These are phyloP conservation scores for Haemoproteus tartakovskyi DNA, from an alignment of 169 alveolate species.

Conservation along the genomic window DNA sequence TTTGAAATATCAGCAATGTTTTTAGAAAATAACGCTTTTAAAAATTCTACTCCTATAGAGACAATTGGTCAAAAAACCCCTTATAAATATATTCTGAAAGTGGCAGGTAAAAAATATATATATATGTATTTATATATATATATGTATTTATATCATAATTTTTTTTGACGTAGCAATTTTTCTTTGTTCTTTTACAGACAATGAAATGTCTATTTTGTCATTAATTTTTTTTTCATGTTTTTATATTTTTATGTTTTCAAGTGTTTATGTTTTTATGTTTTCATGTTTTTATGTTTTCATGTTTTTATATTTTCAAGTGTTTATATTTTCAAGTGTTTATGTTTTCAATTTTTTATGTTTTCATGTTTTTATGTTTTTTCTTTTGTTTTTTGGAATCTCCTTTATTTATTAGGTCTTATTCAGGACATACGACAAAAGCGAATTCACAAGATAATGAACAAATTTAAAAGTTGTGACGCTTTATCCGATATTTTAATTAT, in stretches of 20 bases:
- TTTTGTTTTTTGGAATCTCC: neutral
- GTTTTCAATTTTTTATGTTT: neutral
- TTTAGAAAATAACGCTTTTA: constrained; percentile 37
- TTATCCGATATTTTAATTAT: constrained; percentile 37
- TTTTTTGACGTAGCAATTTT: too few relatives aligned
- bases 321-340: neutral
- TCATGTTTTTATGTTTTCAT: too few relatives aligned
- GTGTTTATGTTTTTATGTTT: too few relatives aligned
- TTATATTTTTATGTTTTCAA: constrained; percentile 1
- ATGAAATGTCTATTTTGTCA: too few relatives aligned
- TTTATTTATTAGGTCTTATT: constrained; percentile 23
- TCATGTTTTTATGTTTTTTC: neutral
- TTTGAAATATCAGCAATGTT: constrained; percentile 60
- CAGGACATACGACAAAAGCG: constrained; percentile 61
- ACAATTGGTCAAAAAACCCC: constrained; percentile 55
- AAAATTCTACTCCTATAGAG: constrained; percentile 59
- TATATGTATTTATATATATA: too few relatives aligned
- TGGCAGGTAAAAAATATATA: constrained; percentile 12
- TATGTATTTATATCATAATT: too few relatives aligned
- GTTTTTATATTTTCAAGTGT: neutral
- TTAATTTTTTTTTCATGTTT: neutral
- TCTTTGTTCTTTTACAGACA: too few relatives aligned
- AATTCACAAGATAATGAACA: constrained; percentile 52
- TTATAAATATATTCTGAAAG: constrained; percentile 51
- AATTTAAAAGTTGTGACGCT: constrained; percentile 24